Percentiles rank a stretch among this genome's conserved stretches.
phyloP scores from a whole-genome alignment of 306 rosid genomes.

The Vigna reflexopilosa region DNA sequence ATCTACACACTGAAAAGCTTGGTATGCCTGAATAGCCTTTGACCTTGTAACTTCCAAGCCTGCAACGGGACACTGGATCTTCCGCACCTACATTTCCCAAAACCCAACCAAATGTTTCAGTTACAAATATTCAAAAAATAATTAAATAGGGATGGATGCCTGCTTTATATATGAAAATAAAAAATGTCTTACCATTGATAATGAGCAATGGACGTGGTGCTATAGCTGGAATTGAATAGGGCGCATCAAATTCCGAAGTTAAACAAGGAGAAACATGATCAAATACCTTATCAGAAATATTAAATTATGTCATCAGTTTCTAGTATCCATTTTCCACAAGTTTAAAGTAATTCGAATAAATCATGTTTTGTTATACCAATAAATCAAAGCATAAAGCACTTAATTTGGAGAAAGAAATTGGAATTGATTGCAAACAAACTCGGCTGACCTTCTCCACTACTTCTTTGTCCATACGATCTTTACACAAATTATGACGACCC shows the following conservation, averaged over 20 bases:
- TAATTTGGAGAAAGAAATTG: conserved; percentile 17
- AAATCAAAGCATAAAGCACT: conserved; percentile 36
- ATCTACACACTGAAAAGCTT: conserved; percentile 47
- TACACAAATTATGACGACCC: conserved; percentile 69
- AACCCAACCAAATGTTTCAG: conserved; percentile 28
- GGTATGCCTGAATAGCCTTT: conserved; percentile 56
- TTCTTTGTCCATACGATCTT: conserved; percentile 73
- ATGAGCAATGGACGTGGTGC: conserved; percentile 87
- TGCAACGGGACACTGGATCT: conserved; percentile 77
- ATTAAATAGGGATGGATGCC: no score
- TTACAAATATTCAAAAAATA: no score
- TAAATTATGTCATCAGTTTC: conserved; percentile 2
- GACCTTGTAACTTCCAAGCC: conserved; percentile 61
- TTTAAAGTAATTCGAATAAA: conserved; percentile 3
- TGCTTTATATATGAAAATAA: conserved; percentile 31
- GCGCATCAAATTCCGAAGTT: conserved; percentile 74
- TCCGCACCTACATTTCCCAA: conserved; percentile 68
- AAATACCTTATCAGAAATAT: conserved; percentile 73
- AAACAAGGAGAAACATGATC: conserved; percentile 91
- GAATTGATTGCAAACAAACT: conserved; percentile 26
- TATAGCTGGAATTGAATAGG: conserved; percentile 68
- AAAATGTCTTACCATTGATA: conserved; percentile 63
- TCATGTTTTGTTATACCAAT: conserved; percentile 31
- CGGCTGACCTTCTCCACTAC: conserved; percentile 84
- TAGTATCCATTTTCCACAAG: conserved; percentile 33